phyloP scores from a whole-genome alignment of 2,329 filamentous ascomycete genomes.

The Aspergillus sp. region DNA sequence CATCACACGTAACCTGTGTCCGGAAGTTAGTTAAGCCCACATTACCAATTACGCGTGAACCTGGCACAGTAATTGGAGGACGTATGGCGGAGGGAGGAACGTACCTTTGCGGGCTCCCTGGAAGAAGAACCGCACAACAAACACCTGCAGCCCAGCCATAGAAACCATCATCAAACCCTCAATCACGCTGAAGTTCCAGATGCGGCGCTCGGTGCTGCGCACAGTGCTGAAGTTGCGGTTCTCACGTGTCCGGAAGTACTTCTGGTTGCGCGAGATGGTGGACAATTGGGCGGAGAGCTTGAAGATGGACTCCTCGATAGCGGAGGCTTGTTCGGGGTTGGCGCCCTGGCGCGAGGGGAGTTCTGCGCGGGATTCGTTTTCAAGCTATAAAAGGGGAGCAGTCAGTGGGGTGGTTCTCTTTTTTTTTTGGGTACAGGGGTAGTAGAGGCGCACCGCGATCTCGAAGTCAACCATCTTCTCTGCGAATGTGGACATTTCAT shows the following conservation, averaged over 20 bases:
- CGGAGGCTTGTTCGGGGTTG: constrained; percentile 81
- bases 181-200: constrained; percentile 96
- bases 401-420: not conserved
- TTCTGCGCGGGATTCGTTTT: constrained; percentile 80
- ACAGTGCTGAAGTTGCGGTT: constrained; percentile 99
- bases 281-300: constrained; percentile 91
- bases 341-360: constrained; percentile 87
- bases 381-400: constrained; percentile 61
- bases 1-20: constrained; percentile 23
- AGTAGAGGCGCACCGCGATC: constrained; percentile 68
- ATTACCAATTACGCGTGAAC: too few species aligned
- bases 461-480: constrained; percentile 99
- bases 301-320: constrained; percentile 90
- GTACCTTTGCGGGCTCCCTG: constrained; percentile 73
- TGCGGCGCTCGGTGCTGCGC: constrained; percentile 88
- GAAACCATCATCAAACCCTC: constrained; percentile 88
- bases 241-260: constrained; percentile 98
- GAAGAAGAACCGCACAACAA: constrained; percentile 98
- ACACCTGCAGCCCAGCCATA: constrained; percentile 96
- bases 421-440: not conserved
- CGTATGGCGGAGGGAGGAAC: constrained; percentile 16
- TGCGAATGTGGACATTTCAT: constrained; percentile 95
- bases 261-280: constrained; percentile 94
- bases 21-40: not conserved
- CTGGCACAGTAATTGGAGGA: too few species aligned